Evolutionary conservation across 2,329 filamentous ascomycete genomes (phyloP), one percentile per base, ranked within the genome.

Genomic region (Rhexocercosporidium sp.): DNA sequence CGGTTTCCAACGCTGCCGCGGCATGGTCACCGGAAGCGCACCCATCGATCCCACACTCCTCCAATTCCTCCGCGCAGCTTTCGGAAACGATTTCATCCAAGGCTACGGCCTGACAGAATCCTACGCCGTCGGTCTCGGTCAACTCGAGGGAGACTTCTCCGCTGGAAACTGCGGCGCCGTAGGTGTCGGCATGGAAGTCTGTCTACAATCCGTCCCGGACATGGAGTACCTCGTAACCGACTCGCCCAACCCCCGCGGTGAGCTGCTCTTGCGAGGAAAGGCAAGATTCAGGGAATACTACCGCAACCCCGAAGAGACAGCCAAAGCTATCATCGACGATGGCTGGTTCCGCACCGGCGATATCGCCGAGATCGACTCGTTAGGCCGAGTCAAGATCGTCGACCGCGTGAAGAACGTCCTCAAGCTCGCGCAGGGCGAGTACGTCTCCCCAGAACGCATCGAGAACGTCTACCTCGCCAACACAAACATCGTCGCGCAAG

Each of bases 341-440:
- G 96, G 96, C 69, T 99, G 96, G 96, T 98, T 99, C 87, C 92
- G 92, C 78, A 97, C 94, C 0, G 96, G 96, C 64, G 96, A 99
- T 75, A 95, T 99, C 72, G 93, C 89, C 76, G 87, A 90, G 71
- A 85, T 99, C 27, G 96, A 99, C 79, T 89, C 89, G 72, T 80
- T 92, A 76, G 96, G 96, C 69, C 92, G 94, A 68, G 91, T 98
- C 84, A 90, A 88, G 80, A 97, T 99, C 80, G 91, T 99, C 75
- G 96, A 99, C 80, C 94, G 96, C 75, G 91, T 94, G 82, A 99
- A 99, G 91, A 98, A 98, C 81, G 93, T 99, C n/a, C 88, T 99
- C 77, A 99, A 99, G 86, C 88, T 99, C 65, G 90, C 95, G 0
- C 96, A 99, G 81, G 96, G 96, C 79, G 96, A 99, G 82, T 99